Conservation (phyloP, 164 flowering plant species). For the Vitis cinerea region DNA sequence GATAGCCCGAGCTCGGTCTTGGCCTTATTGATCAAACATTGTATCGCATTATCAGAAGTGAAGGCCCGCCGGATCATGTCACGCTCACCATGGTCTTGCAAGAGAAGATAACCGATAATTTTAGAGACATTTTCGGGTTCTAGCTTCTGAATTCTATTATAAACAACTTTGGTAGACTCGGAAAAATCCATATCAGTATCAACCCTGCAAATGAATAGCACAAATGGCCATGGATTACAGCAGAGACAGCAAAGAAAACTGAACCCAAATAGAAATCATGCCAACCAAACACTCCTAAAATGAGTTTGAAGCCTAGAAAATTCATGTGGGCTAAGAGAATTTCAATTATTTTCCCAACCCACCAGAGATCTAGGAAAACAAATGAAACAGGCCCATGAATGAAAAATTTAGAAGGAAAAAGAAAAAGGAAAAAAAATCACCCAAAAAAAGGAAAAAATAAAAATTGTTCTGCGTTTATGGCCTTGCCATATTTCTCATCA, state of each 20-base stretch:
- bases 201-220: slow-evolving; percentile 11
- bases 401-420: too few species aligned
- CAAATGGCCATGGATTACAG: not conserved
- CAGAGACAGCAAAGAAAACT: not conserved
- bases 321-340: too few species aligned
- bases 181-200: slow-evolving; percentile 56
- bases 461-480: too few species aligned
- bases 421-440: too few species aligned
- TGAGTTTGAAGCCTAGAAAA: not conserved
- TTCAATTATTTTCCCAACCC: not conserved
- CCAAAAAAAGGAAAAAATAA: too few species aligned
- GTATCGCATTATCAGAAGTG: slow-evolving; percentile 53
- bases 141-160: slow-evolving; percentile 27
- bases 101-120: slow-evolving; percentile 64
- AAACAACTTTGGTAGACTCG: slow-evolving; percentile 64
- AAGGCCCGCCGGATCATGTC: slow-evolving; percentile 79
- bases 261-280: not conserved
- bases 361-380: not conserved
- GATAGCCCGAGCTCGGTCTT: slow-evolving; percentile 48
- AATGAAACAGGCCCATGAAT: not conserved
- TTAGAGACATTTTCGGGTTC: slow-evolving; percentile 61
- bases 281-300: not conserved
- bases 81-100: slow-evolving; percentile 60
- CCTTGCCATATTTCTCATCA: too few species aligned
- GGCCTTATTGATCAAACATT: slow-evolving; percentile 45